A percentile compares a stretch with the other conserved stretches of the same genome.
Conservation (phyloP, 805 yeast genomes). For the Wickerhamomyces xylosicus region DNA sequence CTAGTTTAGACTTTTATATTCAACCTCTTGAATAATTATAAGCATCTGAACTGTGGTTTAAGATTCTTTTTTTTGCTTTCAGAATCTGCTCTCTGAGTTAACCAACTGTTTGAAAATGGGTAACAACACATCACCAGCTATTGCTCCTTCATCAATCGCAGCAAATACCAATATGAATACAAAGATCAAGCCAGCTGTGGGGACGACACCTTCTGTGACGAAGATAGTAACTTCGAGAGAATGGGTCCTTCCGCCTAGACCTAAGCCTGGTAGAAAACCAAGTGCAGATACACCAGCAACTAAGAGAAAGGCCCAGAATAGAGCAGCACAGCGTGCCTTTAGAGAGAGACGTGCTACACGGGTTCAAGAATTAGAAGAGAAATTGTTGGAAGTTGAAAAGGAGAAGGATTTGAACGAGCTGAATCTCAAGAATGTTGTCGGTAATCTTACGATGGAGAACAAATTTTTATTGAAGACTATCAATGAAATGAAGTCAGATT, state of each 20-base stretch:
- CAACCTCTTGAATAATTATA: too few relatives aligned
- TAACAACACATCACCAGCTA: constrained; percentile 9
- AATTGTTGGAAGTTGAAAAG: constrained; percentile 54
- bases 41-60: too few relatives aligned
- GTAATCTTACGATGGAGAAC: constrained; percentile 23
- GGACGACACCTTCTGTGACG: too few relatives aligned
- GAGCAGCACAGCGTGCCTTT: constrained; percentile 92
- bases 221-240: constrained; percentile 55
- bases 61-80: too few relatives aligned
- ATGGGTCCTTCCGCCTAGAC: constrained; percentile 76
- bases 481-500: constrained; percentile 20
- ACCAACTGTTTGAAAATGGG: background rate
- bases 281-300: constrained; percentile 69
- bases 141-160: constrained; percentile 13
- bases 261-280: constrained; percentile 61
- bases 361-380: constrained; percentile 67
- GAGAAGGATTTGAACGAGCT: constrained; percentile 49
- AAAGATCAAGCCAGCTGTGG: constrained; percentile 6
- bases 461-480: constrained; percentile 21
- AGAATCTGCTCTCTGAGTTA: too few relatives aligned
- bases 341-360: constrained; percentile 79
- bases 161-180: constrained; percentile 1
- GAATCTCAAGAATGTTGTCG: constrained; percentile 15
- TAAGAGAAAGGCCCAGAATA: constrained; percentile 80
- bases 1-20: too few relatives aligned